These are phyloP conservation scores for Elasticomyces elasticus DNA, from an alignment of 495 filamentous ascomycete species.

Conservation along the genomic window DNA sequence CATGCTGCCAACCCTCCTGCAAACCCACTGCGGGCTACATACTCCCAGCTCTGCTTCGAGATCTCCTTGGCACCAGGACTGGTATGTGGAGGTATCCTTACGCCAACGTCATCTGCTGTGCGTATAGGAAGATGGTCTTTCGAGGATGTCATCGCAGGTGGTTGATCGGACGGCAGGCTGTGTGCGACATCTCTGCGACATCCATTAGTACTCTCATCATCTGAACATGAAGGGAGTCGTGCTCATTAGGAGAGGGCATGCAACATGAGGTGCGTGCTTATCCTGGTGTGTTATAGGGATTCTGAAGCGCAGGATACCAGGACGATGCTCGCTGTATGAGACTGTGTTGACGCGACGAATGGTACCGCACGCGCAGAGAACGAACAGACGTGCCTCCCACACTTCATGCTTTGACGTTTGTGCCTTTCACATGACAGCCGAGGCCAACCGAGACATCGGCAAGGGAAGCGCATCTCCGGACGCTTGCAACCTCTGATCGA, in stretches of 20 bases:
- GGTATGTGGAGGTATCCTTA: neutral
- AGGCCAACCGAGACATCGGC: neutral
- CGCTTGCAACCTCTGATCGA: no score
- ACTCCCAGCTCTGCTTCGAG: conserved; percentile 68
- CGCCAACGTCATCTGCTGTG: neutral
- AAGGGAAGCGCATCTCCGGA: neutral
- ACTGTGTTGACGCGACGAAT: no score
- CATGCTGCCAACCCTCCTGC: conserved; percentile 77
- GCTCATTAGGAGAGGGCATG: neutral
- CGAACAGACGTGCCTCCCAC: no score
- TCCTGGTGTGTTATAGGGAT: no score
- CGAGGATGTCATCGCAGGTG: conserved; percentile 8
- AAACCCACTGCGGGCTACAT: conserved; percentile 66
- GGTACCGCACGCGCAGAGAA: no score
- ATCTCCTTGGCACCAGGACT: conserved; percentile 25
- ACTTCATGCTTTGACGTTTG: no score
- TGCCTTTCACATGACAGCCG: neutral
- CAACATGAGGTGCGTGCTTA: no score
- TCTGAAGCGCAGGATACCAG: no score
- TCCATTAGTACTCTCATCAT: neutral
- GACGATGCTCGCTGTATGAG: no score
- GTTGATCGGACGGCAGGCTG: neutral
- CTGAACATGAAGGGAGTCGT: neutral
- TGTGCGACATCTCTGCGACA: neutral
- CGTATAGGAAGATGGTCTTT: neutral